Evolutionary conservation across 139 green algal genomes (phyloP), one percentile per base, ranked within the genome.

Genomic region (Coccomyxa sp.): DNA sequence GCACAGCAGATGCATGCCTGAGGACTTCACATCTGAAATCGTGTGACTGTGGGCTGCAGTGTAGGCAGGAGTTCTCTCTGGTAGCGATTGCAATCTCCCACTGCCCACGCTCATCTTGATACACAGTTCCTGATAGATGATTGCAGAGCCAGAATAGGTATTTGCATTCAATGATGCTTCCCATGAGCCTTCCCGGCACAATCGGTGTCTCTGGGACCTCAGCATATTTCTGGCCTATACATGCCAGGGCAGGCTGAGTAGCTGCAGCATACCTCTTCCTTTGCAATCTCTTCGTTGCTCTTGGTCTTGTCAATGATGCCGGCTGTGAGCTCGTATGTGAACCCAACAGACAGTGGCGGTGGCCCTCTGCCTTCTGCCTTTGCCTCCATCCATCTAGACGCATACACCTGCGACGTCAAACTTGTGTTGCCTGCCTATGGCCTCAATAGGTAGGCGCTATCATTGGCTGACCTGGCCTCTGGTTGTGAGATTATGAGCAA

Each of bases 271-370:
- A 85, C 85, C 86, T 95, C 89, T 39, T 94, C 85, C 4, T 36
- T 41, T 2, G 82, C 80, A 31, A 90, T 89, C 68, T 92, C 76
- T 68, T 80, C 39, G 35, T 92, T 78, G 44, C 76, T 78, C 78
- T 91, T 88, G 18, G 71, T 77, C 83, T 98, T 98, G 86, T 98
- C 94, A 0, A 97, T 79, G 0, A 98, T 87, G 34, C 94, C 94
- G 8, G 94, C 94, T 72, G 93, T 98, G 39, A 98, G 86, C 91
- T 98, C 94, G 77, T 92, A 94, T 0, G 92, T 97, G 81, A 97
- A 96, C 8, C 90, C 93, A 78, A 58, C 34, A 24, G 16, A 38
- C 31, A 83, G 73, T 12, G 44, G 77, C 68, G 86, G 81, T 0
- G 10, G 24, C 37, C 82, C 77, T 34, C 34, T 39, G 8, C 68